Evolutionary conservation across 2,329 filamentous ascomycete species (phyloP).

Genomic region (Pezicula neosporulosa): DNA sequence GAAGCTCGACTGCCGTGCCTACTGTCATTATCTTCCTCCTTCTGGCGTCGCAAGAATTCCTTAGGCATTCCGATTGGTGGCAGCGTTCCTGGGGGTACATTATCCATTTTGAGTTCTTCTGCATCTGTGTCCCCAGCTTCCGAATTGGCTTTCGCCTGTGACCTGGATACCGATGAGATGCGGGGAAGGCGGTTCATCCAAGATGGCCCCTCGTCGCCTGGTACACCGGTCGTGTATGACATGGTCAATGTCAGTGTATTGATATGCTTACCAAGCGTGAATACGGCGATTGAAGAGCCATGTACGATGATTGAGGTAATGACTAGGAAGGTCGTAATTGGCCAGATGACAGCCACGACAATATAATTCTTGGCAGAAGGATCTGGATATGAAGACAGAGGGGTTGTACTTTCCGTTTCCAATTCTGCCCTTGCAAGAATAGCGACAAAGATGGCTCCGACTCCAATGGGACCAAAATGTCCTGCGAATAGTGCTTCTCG

Average conservation of each 20-base stretch:
- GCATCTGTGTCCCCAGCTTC: slow-evolving; percentile 75
- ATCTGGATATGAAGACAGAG: slow-evolving; percentile 59
- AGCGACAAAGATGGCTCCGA: slow-evolving; percentile 92
- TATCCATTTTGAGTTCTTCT: slow-evolving; percentile 57
- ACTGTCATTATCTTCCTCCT: slow-evolving; percentile 65
- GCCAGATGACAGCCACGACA: slow-evolving; percentile 87
- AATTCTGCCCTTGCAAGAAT: slow-evolving; percentile 92
- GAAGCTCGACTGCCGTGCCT: slow-evolving; percentile 54
- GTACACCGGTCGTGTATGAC: slow-evolving; percentile 81
- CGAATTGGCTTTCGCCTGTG: slow-evolving; percentile 78
- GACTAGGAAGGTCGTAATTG: slow-evolving; percentile 90
- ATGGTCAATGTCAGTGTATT: slow-evolving; percentile 94
- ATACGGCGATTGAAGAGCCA: slow-evolving; percentile 96
- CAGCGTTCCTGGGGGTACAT: slow-evolving; percentile 65
- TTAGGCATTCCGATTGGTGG: slow-evolving; percentile 69
- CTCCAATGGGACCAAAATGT: slow-evolving; percentile 95
- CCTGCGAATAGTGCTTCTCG: slow-evolving; percentile 94
- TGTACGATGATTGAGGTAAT: slow-evolving; percentile 93
- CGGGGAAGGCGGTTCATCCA: slow-evolving; percentile 94
- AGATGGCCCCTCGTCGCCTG: slow-evolving; percentile 73
- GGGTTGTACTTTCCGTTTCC: slow-evolving; percentile 70
- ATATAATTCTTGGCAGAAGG: slow-evolving; percentile 52
- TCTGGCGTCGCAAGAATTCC: slow-evolving; percentile 78
- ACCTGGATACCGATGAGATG: slow-evolving; percentile 65
- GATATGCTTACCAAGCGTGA: slow-evolving; percentile 96